A percentile compares a stretch with the other conserved stretches of the same genome.
Conservation (phyloP, 192 early-diverging fungal species). For the Umbelopsis sp. region DNA sequence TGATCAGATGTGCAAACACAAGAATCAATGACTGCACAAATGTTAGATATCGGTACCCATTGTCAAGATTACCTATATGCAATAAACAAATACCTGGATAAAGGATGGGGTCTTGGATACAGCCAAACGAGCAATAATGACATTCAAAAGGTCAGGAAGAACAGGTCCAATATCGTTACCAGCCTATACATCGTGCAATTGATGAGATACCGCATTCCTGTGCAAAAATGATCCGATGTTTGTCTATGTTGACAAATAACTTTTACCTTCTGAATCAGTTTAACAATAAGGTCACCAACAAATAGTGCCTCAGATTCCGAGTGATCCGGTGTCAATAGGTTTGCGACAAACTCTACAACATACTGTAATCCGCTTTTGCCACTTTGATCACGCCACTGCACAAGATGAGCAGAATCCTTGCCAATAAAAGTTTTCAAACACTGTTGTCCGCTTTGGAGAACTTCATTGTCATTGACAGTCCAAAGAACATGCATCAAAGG, state of each 20-base stretch:
- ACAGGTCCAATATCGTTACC: conserved; percentile 63
- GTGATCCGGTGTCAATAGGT: conserved; percentile 71
- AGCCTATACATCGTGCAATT: conserved; percentile 36
- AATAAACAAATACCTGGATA: conserved; percentile 57
- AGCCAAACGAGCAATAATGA: conserved; percentile 70
- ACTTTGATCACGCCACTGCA: conserved; percentile 58
- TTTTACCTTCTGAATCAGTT: conserved; percentile 80
- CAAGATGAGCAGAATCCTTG: conserved; percentile 74
- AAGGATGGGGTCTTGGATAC: conserved; percentile 78
- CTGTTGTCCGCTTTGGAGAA: conserved; percentile 89
- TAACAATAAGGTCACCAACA: conserved; percentile 87
- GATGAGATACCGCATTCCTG: neutral
- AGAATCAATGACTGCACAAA: conserved; percentile 69
- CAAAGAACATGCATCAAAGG: conserved; percentile 75
- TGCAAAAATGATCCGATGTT: neutral
- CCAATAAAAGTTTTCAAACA: conserved; percentile 80
- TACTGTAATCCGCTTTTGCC: conserved; percentile 75
- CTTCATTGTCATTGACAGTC: conserved; percentile 67
- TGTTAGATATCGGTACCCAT: neutral
- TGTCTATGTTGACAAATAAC: neutral
- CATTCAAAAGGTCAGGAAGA: conserved; percentile 78
- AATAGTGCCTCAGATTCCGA: conserved; percentile 84
- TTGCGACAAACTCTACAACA: conserved; percentile 80
- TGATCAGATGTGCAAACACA: conserved; percentile 85
- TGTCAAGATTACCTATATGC: neutral